These are phyloP conservation scores for Didymella segeticola DNA, from an alignment of 2,329 filamentous ascomycete species.

Conservation along the genomic window DNA sequence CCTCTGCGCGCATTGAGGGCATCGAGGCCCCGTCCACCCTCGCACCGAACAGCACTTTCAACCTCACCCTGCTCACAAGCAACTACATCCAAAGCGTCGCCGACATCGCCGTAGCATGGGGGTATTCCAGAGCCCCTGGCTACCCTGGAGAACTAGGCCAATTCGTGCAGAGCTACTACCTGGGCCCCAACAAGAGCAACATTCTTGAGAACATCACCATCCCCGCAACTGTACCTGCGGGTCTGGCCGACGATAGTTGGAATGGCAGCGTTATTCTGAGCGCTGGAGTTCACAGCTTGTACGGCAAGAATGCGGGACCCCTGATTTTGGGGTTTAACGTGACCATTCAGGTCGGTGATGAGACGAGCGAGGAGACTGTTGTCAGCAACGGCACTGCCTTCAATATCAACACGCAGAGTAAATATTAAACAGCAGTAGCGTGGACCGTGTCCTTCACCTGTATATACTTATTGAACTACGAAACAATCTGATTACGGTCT, in stretches of 20 bases:
- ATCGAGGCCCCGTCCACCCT: conserved; percentile 53
- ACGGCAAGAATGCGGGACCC: conserved; percentile 26
- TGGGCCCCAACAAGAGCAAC: conserved; percentile 46
- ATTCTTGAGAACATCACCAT: conserved; percentile 33
- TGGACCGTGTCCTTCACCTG: too few relatives aligned
- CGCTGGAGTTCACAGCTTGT: conserved; percentile 37
- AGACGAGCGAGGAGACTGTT: conserved; percentile 21
- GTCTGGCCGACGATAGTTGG: conserved; percentile 8
- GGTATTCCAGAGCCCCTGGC: conserved; percentile 37
- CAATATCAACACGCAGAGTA: conserved; percentile 6
- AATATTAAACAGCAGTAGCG: neutral
- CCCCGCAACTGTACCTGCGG: conserved; percentile 21
- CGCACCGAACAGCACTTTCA: conserved; percentile 48
- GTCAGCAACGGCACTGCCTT: conserved; percentile 17
- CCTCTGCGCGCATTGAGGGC: conserved; percentile 50
- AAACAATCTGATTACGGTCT: too few relatives aligned
- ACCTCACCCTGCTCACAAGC: conserved; percentile 49
- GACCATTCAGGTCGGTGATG: conserved; percentile 24
- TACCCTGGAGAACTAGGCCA: conserved; percentile 41
- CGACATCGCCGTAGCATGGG: conserved; percentile 56
- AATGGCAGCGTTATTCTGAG: conserved; percentile 24
- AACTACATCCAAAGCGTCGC: conserved; percentile 56
- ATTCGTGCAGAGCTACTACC: conserved; percentile 42
- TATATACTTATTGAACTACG: too few relatives aligned
- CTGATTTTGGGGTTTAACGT: conserved; percentile 30